phyloP scores from a whole-genome alignment of 768 basidiomycete genomes.

The Rubroboletus satanas region DNA sequence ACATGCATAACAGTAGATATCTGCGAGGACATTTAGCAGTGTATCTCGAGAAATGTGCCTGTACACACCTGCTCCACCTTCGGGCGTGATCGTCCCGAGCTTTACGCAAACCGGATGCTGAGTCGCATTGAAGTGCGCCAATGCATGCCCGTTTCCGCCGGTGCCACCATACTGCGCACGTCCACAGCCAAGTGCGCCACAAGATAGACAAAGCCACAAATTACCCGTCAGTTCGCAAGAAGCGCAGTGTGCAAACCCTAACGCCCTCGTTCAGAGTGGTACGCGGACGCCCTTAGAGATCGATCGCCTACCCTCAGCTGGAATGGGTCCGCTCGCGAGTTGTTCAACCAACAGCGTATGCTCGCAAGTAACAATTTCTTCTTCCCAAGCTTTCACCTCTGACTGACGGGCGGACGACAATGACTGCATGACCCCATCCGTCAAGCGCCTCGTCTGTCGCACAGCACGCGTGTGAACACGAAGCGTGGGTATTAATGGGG shows the following conservation, averaged over 20 bases:
- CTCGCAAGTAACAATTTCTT: conserved; percentile 84
- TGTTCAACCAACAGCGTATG: conserved; percentile 65
- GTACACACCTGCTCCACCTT: conserved; percentile 77
- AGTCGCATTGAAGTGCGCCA: conserved; percentile 69
- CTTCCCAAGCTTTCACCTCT: conserved; percentile 97
- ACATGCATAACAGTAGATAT: conserved; percentile 92
- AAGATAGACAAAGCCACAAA: conserved; percentile 92
- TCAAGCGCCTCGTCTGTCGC: conserved; percentile 49
- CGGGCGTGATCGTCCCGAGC: conserved; percentile 93
- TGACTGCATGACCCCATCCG: conserved; percentile 70
- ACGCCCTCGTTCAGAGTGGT: not conserved
- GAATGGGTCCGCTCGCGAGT: conserved; percentile 22
- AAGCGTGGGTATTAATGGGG: not conserved
- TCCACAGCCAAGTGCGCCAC: conserved; percentile 88
- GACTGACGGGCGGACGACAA: conserved; percentile 88
- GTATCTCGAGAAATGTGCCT: not conserved
- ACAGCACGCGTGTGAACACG: not conserved
- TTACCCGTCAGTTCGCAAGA: conserved; percentile 87
- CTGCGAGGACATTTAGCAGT: conserved; percentile 34
- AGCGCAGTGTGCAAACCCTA: conserved; percentile 78
- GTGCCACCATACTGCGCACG: conserved; percentile 76
- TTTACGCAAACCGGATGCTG: conserved; percentile 85
- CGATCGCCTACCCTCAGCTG: conserved; percentile 21
- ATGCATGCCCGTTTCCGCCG: conserved; percentile 87
- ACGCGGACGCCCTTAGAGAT: not conserved